A percentile compares a stretch with the other conserved stretches of the same genome.
These are phyloP conservation scores for Trichoderma polysporum DNA, from an alignment of 2,329 filamentous ascomycete genomes.

Conservation along the genomic window DNA sequence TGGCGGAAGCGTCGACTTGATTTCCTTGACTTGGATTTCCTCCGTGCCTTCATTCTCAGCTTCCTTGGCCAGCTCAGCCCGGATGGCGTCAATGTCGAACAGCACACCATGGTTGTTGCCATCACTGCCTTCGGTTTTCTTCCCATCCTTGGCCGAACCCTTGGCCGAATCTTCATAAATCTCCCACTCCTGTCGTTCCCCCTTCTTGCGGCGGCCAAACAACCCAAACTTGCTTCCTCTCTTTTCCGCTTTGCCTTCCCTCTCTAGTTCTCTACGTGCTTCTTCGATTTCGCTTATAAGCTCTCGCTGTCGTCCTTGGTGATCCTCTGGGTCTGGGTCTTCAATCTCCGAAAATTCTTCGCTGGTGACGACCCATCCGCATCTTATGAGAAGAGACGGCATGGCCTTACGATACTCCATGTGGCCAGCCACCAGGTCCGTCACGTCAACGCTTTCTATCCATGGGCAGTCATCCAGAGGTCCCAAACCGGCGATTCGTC, in stretches of 20 bases:
- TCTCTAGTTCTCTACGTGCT: slow-evolving; percentile 81
- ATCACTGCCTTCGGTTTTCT: slow-evolving; percentile 45
- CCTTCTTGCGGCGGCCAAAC: slow-evolving; percentile 79
- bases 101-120: slow-evolving; percentile 65
- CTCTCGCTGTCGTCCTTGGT: slow-evolving; percentile 81
- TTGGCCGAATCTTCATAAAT: slow-evolving; percentile 74
- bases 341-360: slow-evolving; percentile 97
- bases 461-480: slow-evolving; percentile 73
- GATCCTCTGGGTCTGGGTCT: slow-evolving; percentile 93
- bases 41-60: slow-evolving; percentile 50
- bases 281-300: slow-evolving; percentile 97
- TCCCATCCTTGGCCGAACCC: slow-evolving; percentile 31
- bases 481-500: slow-evolving; percentile 80
- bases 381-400: slow-evolving; percentile 80
- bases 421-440: slow-evolving; percentile 81
- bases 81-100: slow-evolving; percentile 94
- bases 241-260: slow-evolving; percentile 65
- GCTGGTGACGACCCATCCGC: slow-evolving; percentile 87
- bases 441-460: slow-evolving; percentile 87
- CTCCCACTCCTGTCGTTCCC: slow-evolving; percentile 87
- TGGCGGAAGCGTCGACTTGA: slow-evolving; percentile 83
- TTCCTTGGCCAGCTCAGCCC: slow-evolving; percentile 76
- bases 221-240: slow-evolving; percentile 64
- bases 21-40: slow-evolving; percentile 67
- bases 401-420: slow-evolving; percentile 96